Evolutionary conservation across 2,329 filamentous ascomycete genomes (phyloP).

Genomic region (Cladorrhinum sp.): DNA sequence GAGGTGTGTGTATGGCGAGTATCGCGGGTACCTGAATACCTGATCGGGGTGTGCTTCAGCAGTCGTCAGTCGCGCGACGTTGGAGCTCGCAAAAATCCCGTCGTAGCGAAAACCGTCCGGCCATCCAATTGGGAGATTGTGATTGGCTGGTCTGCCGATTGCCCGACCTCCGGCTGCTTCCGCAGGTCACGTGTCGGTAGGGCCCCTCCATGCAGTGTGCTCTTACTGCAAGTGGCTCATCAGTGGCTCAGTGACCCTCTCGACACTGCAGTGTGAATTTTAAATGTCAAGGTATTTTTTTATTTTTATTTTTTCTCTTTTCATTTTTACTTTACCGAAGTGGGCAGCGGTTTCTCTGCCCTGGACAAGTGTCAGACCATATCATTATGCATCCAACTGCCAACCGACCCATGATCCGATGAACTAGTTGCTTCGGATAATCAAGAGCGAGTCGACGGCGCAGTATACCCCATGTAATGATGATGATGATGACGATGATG

Average conservation of each 20-base stretch:
- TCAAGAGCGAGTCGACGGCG: background rate
- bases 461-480: background rate
- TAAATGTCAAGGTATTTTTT: background rate
- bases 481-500: background rate
- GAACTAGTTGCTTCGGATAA: background rate
- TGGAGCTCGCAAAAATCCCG: conserved; percentile 36
- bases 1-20: conserved; percentile 23
- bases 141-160: conserved; percentile 21
- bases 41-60: conserved; percentile 19
- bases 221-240: background rate
- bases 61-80: conserved; percentile 27
- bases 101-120: conserved; percentile 69
- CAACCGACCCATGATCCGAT: background rate
- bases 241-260: background rate
- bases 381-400: background rate
- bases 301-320: no score
- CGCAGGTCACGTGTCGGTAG: conserved; percentile 23
- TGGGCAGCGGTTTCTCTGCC: background rate
- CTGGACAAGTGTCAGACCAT: background rate
- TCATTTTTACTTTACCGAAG: background rate
- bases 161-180: conserved; percentile 22
- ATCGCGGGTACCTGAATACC: conserved; percentile 3
- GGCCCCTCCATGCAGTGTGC: background rate
- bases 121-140: conserved; percentile 22
- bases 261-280: background rate